Base-by-base conservation (phyloP, 495 filamentous ascomycete species). In the Paragyromitra xinjiangensis region DNA sequence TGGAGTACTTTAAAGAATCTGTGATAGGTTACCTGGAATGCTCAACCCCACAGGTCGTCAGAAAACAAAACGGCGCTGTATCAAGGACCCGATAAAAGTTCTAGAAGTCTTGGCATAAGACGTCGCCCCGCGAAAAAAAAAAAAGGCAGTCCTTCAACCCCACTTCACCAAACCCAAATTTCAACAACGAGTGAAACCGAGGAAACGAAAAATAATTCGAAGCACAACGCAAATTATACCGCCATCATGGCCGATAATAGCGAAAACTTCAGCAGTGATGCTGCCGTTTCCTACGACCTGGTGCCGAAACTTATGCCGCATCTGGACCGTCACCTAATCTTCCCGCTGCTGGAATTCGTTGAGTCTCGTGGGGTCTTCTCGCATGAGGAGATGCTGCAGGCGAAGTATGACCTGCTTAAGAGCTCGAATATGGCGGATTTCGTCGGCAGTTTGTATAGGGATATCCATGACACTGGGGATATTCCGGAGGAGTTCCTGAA, bases 371-470 rank as follows among this genome's bases (percentile, higher is more conserved):
- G 88, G 55, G 86, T 87, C 74, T 87, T 87, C 77, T 85, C 87
- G 72, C 85, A 91, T 44, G 86, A 87, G 65, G 91, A 93, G 81
- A 91, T 94, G 79, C 90, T 88, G 39, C 89, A 91, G 82, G 90
- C 93, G 81, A 97, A 97, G 83, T 97, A 93, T 83, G 90, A 94
- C 84, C 89, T 99, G 39, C 89, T 98, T 69, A 95, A 97, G 88
- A 89, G 92, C 83, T 97, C 95, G 70, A 96, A 98, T 87, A 99
- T 99, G 95, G 93, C 90, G 80, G 95, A 98, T 84, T 99, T 96
- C 83, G 93, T 98, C 51, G 93, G 93, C 78, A 90, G 90, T 76
- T 86, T 99, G 81, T 92, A 96, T 86, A 88, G 91, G 82, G 91
- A 97, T 83, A 89, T 99, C 77, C 89, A 97, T 85, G 87, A 92